Percentiles rank a stretch among this genome's conserved stretches.
These are phyloP conservation scores for Sarocladium oryzae DNA, from an alignment of 2,329 filamentous ascomycete species.

Conservation along the genomic window DNA sequence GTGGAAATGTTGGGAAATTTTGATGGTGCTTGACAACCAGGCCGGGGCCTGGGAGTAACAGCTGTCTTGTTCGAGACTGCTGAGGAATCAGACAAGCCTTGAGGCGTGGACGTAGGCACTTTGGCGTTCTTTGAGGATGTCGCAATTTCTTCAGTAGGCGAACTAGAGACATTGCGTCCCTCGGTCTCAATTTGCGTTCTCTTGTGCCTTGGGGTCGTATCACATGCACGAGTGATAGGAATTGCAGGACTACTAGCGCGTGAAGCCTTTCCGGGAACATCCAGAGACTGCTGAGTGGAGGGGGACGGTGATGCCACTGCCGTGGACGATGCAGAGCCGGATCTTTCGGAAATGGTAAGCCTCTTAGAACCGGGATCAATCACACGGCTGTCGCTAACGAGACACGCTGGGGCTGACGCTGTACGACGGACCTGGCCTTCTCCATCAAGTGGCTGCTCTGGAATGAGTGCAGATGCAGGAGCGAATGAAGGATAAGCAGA, in stretches of 20 bases:
- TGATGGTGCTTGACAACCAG: not conserved
- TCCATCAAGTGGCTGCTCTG: not conserved
- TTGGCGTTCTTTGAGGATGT: too few relatives aligned
- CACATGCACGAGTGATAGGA: not conserved
- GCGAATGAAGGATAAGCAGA: conserved; percentile 1
- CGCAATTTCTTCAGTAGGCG: too few relatives aligned
- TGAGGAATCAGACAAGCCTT: too few relatives aligned
- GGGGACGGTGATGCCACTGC: too few relatives aligned
- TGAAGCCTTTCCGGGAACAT: too few relatives aligned
- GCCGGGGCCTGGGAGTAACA: not conserved
- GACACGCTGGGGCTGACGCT: not conserved
- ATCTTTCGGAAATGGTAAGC: not conserved
- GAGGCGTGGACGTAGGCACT: too few relatives aligned
- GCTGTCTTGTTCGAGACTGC: too few relatives aligned
- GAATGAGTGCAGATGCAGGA: not conserved
- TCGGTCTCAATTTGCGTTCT: too few relatives aligned
- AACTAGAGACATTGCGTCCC: too few relatives aligned
- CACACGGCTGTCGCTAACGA: not conserved
- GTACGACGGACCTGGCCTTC: not conserved
- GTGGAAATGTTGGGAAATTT: not conserved
- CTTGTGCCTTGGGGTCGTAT: too few relatives aligned
- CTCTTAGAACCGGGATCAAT: not conserved
- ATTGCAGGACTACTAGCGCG: too few relatives aligned
- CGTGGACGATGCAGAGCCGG: not conserved
- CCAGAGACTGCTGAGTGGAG: too few relatives aligned